Percentiles rank a stretch among this genome's conserved stretches.
phyloP scores from a whole-genome alignment of 2,329 filamentous ascomycete species.

The Pseudogymnoascus sp. region DNA sequence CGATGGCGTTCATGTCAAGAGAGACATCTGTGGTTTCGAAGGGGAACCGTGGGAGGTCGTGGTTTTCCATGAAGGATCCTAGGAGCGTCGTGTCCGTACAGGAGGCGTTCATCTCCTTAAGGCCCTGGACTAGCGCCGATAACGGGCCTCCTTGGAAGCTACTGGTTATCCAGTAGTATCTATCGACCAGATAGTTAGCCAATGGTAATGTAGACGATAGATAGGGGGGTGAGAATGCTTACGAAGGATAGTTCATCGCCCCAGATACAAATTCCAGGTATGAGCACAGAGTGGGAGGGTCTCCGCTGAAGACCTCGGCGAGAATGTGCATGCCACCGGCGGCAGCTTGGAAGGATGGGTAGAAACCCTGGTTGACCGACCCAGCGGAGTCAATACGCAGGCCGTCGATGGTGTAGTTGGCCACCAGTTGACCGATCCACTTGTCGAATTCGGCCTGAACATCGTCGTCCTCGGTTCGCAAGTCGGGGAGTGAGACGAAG shows the following conservation, averaged over 20 bases:
- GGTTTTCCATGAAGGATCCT: slow-evolving; percentile 35
- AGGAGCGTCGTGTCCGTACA: slow-evolving; percentile 32
- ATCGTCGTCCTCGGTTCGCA: slow-evolving; percentile 35
- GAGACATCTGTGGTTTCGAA: slow-evolving; percentile 17
- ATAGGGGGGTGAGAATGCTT: slow-evolving; percentile 26
- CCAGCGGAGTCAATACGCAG: slow-evolving; percentile 35
- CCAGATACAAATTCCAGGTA: slow-evolving; percentile 38
- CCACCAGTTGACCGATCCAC: slow-evolving; percentile 34
- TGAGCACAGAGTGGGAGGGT: slow-evolving; percentile 32
- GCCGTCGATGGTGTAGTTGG: slow-evolving; percentile 37
- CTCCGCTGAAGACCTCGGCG: slow-evolving; percentile 32
- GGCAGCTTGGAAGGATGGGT: slow-evolving; percentile 26
- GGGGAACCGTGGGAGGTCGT: slow-evolving; percentile 33
- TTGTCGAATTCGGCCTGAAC: slow-evolving; percentile 31
- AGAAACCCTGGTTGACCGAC: slow-evolving; percentile 34
- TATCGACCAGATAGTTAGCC: neutral
- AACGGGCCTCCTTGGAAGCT: neutral
- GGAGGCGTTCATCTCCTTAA: slow-evolving; percentile 10
- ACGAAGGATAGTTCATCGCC: slow-evolving; percentile 37
- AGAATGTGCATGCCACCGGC: slow-evolving; percentile 30
- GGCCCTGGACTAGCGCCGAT: neutral
- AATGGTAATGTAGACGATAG: slow-evolving; percentile 19
- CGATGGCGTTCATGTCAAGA: slow-evolving; percentile 38
- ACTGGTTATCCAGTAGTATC: slow-evolving; percentile 3
- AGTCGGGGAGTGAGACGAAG: slow-evolving; percentile 36